Conservation (phyloP, 2,329 filamentous ascomycete species). For the Rhinocladiella mackenziei region DNA sequence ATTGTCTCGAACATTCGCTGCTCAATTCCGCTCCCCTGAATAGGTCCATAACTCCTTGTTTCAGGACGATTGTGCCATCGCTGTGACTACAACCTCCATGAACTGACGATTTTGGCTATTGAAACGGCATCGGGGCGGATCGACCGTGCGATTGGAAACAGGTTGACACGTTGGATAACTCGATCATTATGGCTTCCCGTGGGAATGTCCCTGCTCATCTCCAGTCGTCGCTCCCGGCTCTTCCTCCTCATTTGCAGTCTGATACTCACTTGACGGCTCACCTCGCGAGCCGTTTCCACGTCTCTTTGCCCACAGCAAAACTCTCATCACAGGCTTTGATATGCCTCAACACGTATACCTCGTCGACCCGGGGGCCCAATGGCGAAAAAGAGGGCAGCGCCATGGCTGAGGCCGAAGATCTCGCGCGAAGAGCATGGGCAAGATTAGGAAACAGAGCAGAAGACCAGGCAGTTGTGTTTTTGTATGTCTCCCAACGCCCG, state of each 20-base stretch:
- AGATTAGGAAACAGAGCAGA: slow-evolving; percentile 83
- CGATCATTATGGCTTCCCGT: slow-evolving; percentile 39
- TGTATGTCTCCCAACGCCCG: slow-evolving; percentile 58
- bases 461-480: slow-evolving; percentile 86
- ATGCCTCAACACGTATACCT: slow-evolving; percentile 90
- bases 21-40: not conserved
- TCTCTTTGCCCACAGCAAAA: slow-evolving; percentile 78
- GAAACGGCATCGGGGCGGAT: slow-evolving; percentile 4
- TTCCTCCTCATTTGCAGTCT: slow-evolving; percentile 65
- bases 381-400: slow-evolving; percentile 87
- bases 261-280: slow-evolving; percentile 51
- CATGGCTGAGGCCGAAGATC: slow-evolving; percentile 85
- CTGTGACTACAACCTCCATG: slow-evolving; percentile 8
- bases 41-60: not conserved
- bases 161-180: slow-evolving; percentile 1
- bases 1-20: slow-evolving; percentile 6
- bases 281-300: slow-evolving; percentile 68
- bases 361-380: slow-evolving; percentile 82
- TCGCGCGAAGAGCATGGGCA: slow-evolving; percentile 80
- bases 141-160: not conserved
- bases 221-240: slow-evolving; percentile 79
- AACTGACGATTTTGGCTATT: not conserved
- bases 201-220: slow-evolving; percentile 56
- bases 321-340: slow-evolving; percentile 90
- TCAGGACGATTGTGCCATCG: not conserved